Evolutionary conservation across 768 basidiomycete genomes (phyloP).

Genomic region (Lentinula sp.): DNA sequence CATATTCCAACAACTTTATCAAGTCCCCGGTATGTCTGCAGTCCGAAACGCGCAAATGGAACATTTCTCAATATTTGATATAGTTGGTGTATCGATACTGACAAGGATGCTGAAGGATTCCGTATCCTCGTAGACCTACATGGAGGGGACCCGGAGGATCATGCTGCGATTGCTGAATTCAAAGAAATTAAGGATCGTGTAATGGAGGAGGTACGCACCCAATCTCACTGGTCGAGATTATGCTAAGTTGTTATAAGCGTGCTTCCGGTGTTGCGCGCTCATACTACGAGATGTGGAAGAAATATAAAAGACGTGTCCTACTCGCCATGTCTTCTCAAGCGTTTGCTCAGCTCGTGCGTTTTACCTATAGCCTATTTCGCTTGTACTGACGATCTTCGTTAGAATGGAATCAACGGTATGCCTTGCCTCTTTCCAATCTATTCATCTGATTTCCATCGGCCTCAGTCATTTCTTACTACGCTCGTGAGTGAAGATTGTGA

Average conservation of each 20-base stretch:
- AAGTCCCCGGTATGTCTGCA: slow-evolving; percentile 38
- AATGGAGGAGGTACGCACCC: slow-evolving; percentile 51
- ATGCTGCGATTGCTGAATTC: slow-evolving; percentile 75
- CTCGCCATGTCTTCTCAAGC: slow-evolving; percentile 95
- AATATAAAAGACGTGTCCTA: slow-evolving; percentile 81
- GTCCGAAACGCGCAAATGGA: neutral
- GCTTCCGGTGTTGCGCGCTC: slow-evolving; percentile 69
- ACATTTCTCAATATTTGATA: neutral
- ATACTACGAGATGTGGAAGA: slow-evolving; percentile 80
- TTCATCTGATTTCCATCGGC: neutral
- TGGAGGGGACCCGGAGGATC: slow-evolving; percentile 68
- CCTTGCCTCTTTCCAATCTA: slow-evolving; percentile 4
- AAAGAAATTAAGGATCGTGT: slow-evolving; percentile 84
- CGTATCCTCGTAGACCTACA: slow-evolving; percentile 84
- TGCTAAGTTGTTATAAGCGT: slow-evolving; percentile 38
- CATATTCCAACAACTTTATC: neutral
- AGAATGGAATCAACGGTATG: slow-evolving; percentile 94
- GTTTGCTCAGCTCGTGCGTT: slow-evolving; percentile 85
- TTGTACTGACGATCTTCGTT: neutral
- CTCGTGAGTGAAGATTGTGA: slow-evolving; percentile 51
- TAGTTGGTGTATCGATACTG: slow-evolving; percentile 88
- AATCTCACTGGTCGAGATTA: neutral
- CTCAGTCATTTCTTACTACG: slow-evolving; percentile 91
- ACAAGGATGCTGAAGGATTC: slow-evolving; percentile 79
- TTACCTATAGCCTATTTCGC: neutral